Percentiles rank a stretch among this genome's conserved stretches.
phyloP scores from a whole-genome alignment of 805 yeast species.

The Saccharomycopsis synnaedendra region DNA sequence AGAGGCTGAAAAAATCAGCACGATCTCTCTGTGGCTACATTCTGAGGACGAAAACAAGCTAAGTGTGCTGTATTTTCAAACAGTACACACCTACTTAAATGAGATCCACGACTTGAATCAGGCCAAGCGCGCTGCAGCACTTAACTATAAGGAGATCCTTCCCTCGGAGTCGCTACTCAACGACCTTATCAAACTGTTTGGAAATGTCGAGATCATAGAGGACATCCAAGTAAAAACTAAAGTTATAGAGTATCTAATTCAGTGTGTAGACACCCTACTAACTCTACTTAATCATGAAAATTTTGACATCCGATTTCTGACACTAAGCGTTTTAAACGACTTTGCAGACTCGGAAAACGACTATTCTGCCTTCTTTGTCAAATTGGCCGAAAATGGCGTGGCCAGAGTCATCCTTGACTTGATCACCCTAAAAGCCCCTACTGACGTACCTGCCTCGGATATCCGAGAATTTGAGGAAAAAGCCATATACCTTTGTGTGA shows the following conservation, averaged over 20 bases:
- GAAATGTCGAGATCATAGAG: slow-evolving; percentile 3
- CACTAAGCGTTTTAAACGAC: slow-evolving; percentile 2
- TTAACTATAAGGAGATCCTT: background rate
- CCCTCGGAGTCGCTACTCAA: slow-evolving; percentile 5
- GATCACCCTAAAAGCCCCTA: background rate
- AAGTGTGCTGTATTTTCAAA: too few species aligned
- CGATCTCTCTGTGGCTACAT: too few species aligned
- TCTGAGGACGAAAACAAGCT: too few species aligned
- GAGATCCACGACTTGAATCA: too few species aligned
- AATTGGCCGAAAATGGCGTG: background rate
- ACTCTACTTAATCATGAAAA: slow-evolving; percentile 1
- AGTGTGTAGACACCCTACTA: background rate
- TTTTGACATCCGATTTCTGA: slow-evolving; percentile 5
- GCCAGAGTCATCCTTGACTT: background rate
- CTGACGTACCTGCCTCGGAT: too few species aligned
- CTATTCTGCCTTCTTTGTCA: background rate
- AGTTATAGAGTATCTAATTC: background rate
- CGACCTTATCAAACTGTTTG: background rate
- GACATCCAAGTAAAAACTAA: background rate
- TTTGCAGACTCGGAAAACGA: background rate
- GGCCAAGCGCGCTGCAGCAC: too few species aligned
- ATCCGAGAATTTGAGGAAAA: too few species aligned
- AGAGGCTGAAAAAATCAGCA: too few species aligned
- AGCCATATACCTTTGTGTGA: too few species aligned
- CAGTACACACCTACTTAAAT: too few species aligned